These are phyloP conservation scores for Gossypium ekmanianum DNA, from an alignment of 345 rosid genomes.

Conservation along the genomic window DNA sequence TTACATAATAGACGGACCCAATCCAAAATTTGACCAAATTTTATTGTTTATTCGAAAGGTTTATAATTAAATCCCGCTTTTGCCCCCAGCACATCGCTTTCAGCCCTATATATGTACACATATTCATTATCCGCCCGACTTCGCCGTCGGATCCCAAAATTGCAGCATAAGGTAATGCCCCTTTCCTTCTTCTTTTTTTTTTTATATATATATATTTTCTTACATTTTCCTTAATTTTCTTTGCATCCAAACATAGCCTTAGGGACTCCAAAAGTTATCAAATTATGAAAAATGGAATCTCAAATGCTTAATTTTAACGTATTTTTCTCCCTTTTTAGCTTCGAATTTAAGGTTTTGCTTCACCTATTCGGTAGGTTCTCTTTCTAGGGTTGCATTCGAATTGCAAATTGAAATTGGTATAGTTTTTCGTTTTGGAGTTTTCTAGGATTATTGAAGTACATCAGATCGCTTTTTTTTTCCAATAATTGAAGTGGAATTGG, in stretches of 20 bases:
- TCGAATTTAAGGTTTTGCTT: neutral
- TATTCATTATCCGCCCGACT: neutral
- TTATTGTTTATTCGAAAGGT: neutral
- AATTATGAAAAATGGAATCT: neutral
- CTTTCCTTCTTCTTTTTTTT: neutral
- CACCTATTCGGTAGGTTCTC: neutral
- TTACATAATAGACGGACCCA: no score
- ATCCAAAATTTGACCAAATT: no score
- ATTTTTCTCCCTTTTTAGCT: neutral
- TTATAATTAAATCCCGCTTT: neutral
- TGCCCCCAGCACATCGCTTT: neutral
- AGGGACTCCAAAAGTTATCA: neutral
- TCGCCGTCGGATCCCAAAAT: neutral
- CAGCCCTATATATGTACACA: neutral
- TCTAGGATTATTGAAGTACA: neutral
- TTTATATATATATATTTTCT: neutral
- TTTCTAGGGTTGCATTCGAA: neutral
- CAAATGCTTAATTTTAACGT: neutral
- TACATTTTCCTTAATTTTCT: neutral
- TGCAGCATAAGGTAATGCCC: neutral
- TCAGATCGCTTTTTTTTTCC: no score
- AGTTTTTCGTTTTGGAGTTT: neutral
- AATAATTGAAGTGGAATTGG: neutral
- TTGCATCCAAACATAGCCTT: neutral
- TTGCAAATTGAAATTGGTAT: neutral